Evolutionary conservation across 106 monocot species (phyloP), one percentile per base, ranked within the genome.

Genomic region (Dactylorhiza incarnata): DNA sequence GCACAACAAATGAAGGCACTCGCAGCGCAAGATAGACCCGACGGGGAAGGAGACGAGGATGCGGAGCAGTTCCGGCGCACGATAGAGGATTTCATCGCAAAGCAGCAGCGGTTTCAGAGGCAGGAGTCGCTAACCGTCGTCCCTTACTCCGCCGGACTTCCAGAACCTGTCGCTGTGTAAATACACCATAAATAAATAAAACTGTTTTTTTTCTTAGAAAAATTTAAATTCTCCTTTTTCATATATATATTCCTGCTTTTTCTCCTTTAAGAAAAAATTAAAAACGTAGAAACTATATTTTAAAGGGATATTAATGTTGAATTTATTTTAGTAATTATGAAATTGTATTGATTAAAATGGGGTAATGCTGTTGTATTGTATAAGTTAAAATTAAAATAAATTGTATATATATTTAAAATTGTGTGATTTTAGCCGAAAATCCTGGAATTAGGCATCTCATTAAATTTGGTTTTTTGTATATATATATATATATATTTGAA

Each of bases 81-180:
- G 69, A 62, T 91, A 0, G 91, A 91, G 81, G 86, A 77, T 59
- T 91, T 88, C 77, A 91, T 91, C 37, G 86, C 83, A 72, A 86
- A 84, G 86, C 87, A 91, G 75, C 73, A 75, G 73, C 74, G 56
- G 84, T 91, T 91, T 73, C 87, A 83, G 48, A 65, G 81, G 43
- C 83, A 90, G 77, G 90, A 90, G 68, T 76, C 85, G 17, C 49
- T 90, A 74, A 66, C 83, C 19, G 29, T 78, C 37, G 68, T 80
- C 66, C 59, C 77, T 49, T 43, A 17, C 56, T 55, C 58, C 72
- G 71, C 56, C 2, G 46, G 70, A 78, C 22, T 55, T 58, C 4
- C 71, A 9, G 71, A 78, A 45, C 75, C 75, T 24, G 13, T 58
- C 17, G 58, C 45, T 9, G 59, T 75, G 19, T 55, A 58, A 54